These are phyloP conservation scores for Zasmidium angulare DNA, from an alignment of 2,329 filamentous ascomycete species.

Conservation along the genomic window DNA sequence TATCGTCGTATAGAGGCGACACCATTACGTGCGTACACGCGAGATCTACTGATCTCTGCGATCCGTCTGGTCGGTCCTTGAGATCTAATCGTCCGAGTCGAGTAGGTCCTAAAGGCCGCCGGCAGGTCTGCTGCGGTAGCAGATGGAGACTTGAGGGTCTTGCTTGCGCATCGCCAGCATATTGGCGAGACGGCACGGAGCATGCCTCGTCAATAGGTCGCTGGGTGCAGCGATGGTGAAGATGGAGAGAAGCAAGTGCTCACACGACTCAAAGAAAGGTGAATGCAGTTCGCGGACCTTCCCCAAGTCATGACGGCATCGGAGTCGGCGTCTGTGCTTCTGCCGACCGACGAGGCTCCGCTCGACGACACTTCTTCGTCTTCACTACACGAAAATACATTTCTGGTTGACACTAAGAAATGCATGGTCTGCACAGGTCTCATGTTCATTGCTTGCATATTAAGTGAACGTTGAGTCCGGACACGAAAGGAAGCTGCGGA, in stretches of 20 bases:
- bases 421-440: too few species aligned
- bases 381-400: too few species aligned
- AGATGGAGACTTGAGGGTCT: slow-evolving; percentile 26
- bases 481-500: too few species aligned
- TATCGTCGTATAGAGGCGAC: not conserved
- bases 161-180: slow-evolving; percentile 34
- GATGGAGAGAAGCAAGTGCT: not conserved
- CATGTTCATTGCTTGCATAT: too few species aligned
- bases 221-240: not conserved
- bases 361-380: too few species aligned
- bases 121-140: slow-evolving; percentile 24
- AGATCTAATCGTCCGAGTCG: not conserved
- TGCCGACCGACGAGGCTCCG: too few species aligned
- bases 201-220: slow-evolving; percentile 15
- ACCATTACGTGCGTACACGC: not conserved
- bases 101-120: not conserved
- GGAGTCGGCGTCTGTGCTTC: not conserved
- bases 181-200: slow-evolving; percentile 26
- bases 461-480: too few species aligned
- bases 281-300: not conserved
- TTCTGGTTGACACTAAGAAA: too few species aligned
- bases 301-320: not conserved
- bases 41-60: not conserved
- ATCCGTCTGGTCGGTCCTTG: not conserved
- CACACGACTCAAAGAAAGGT: not conserved